Evolutionary conservation across 2,329 filamentous ascomycete species (phyloP), one percentile per base, ranked within the genome.

Genomic region (Pseudomassariella vexata): DNA sequence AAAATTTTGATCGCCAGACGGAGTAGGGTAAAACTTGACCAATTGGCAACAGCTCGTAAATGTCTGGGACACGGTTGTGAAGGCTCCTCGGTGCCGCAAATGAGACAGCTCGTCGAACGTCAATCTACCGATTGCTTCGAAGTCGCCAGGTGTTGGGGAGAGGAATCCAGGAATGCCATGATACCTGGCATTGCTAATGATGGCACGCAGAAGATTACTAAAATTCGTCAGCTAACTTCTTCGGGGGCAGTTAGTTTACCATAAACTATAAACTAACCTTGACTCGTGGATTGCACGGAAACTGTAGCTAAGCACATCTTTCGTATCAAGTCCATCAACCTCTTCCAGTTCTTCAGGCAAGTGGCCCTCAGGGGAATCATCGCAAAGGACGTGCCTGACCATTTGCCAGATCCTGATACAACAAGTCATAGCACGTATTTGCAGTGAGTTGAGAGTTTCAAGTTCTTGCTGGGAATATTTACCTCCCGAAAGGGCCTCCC

Each of bases 281-380:
- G 89, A 86, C 60, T 98, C 92, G 40, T 95, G 90, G n/a, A 95
- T 69, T 5, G 88, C 86, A 46, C 92, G 78, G 73, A 95, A 98
- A 40, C 88, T 95, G 56, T 92, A 98, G 43, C 90, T 96, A 28
- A 98, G 61, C 12, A 94, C 72, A 47, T 94, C 87, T 52, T 95
- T 96, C 1, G 87, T 88, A 31, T 84, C 81, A 3, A 87, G 68
- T 1, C 80, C 83, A 5, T 82, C 72, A 11, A 76, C 63, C 20
- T 83, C 80, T 32, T 84, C 76, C n/a, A 86, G 56, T 17, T 90
- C 85, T 31, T 89, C 79, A 0, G 81, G 82, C 4, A 86, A 65
- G 54, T 92, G 81, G 0, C 90, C 90, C 59, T 98, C 92, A 0
- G 94, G 92, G 1, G 92, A 94, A 58, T 95, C 92, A 41, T 94